These are phyloP conservation scores for Lentinula novae-zelandiae DNA, from an alignment of 1,284 basidiomycete species.

Conservation along the genomic window DNA sequence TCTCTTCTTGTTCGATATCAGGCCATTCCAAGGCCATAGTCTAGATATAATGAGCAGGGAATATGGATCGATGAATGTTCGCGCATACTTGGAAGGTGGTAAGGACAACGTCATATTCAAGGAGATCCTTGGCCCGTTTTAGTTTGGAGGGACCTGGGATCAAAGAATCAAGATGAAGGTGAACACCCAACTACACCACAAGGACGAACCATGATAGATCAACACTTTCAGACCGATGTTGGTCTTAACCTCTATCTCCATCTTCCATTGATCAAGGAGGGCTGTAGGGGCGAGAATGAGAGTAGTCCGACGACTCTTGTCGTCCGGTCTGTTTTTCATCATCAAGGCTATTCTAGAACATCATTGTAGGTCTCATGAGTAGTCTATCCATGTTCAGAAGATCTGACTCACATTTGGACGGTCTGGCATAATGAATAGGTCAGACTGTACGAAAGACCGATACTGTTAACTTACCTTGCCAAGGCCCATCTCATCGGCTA, in stretches of 20 bases:
- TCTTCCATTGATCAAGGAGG: constrained; percentile 54
- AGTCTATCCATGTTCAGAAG: neutral
- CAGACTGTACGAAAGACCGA: neutral
- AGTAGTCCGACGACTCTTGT: constrained; percentile 46
- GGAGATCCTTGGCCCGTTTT: constrained; percentile 37
- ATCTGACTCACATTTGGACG: constrained; percentile 39
- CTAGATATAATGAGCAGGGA: constrained; percentile 24
- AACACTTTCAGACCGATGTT: constrained; percentile 38
- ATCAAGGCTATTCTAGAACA: constrained; percentile 42
- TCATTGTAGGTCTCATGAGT: neutral
- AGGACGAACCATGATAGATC: constrained; percentile 51
- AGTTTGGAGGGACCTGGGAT: constrained; percentile 37
- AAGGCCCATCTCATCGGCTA: constrained; percentile 77
- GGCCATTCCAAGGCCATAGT: constrained; percentile 57
- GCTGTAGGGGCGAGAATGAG: constrained; percentile 54
- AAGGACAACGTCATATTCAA: constrained; percentile 53
- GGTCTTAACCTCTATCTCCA: constrained; percentile 56
- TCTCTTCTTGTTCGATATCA: constrained; percentile 43
- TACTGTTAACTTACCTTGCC: constrained; percentile 38
- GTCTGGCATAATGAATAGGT: constrained; percentile 26
- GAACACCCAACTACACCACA: neutral
- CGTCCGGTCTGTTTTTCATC: constrained; percentile 38
- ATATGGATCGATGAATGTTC: neutral
- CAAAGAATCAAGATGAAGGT: neutral
- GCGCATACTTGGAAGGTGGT: constrained; percentile 48